These are phyloP conservation scores for Acacia crassicarpa DNA, from an alignment of 306 rosid species.

Conservation along the genomic window DNA sequence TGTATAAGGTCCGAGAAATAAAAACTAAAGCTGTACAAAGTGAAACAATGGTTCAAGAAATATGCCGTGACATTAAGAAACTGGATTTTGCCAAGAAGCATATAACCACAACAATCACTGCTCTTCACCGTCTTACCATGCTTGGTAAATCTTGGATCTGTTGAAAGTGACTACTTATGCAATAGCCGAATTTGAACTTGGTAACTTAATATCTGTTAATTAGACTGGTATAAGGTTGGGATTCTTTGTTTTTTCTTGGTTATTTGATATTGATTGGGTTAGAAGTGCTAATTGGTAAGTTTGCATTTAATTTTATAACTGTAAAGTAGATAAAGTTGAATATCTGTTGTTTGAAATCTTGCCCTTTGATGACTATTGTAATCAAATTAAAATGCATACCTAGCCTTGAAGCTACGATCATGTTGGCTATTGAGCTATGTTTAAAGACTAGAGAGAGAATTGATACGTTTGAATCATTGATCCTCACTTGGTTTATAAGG, in stretches of 20 bases:
- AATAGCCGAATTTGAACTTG: constrained; percentile 14
- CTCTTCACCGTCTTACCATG: constrained; percentile 98
- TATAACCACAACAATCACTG: constrained; percentile 93
- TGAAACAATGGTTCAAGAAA: constrained; percentile 98
- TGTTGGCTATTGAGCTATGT: not conserved
- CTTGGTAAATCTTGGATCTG: constrained; percentile 53
- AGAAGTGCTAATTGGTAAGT: not conserved
- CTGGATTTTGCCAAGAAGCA: constrained; percentile 98
- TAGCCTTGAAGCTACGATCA: not conserved
- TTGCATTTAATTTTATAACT: not conserved
- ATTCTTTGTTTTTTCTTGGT: too few relatives aligned
- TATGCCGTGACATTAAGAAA: constrained; percentile 96
- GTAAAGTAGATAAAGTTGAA: not conserved
- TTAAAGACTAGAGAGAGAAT: not conserved
- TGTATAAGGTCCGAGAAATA: constrained; percentile 94
- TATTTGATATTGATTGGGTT: not conserved
- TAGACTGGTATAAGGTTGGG: constrained; percentile 1
- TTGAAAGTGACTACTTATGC: not conserved
- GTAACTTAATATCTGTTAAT: not conserved
- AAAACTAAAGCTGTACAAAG: constrained; percentile 97
- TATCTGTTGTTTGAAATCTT: not conserved
- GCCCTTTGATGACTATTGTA: not conserved
- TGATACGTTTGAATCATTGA: not conserved
- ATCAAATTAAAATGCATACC: not conserved
- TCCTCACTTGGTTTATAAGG: not conserved